These are phyloP conservation scores for Strobilomyces echinocephalus DNA, from an alignment of 768 basidiomycete genomes.

Conservation along the genomic window DNA sequence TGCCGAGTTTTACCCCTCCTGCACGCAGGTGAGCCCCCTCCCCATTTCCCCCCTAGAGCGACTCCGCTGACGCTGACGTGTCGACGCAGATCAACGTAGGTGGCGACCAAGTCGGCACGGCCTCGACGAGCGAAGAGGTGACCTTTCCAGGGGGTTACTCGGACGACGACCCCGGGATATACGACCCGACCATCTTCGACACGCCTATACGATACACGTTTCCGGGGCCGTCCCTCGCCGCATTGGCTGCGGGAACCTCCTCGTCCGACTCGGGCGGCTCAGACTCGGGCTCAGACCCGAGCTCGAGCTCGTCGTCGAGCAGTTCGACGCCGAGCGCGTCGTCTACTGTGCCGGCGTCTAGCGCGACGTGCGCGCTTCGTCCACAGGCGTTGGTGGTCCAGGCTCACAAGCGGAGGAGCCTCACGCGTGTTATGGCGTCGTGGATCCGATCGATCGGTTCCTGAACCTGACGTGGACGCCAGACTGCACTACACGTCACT, in stretches of 20 bases:
- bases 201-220: constrained; percentile 39
- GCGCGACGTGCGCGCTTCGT: constrained; percentile 15
- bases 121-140: neutral
- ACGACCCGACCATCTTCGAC: constrained; percentile 40
- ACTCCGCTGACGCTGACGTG: too few relatives aligned
- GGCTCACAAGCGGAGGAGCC: constrained; percentile 14
- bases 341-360: constrained; percentile 4
- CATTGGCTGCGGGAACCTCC: constrained; percentile 25
- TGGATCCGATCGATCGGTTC: neutral
- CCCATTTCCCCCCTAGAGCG: constrained; percentile 56
- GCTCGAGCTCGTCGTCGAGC: neutral
- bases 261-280: constrained; percentile 14
- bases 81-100: constrained; percentile 23
- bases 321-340: constrained; percentile 1
- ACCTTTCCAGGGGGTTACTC: neutral
- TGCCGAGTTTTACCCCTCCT: constrained; percentile 37
- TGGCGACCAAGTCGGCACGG: constrained; percentile 35
- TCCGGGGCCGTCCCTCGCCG: constrained; percentile 49
- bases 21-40: constrained; percentile 52
- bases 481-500: too few relatives aligned
- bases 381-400: constrained; percentile 14
- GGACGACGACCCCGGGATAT: constrained; percentile 11
- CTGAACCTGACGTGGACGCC: neutral
- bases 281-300: neutral
- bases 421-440: constrained; percentile 1